These are phyloP conservation scores for Aspergillus pseudoterreus DNA, from an alignment of 2,329 filamentous ascomycete genomes.

Conservation along the genomic window DNA sequence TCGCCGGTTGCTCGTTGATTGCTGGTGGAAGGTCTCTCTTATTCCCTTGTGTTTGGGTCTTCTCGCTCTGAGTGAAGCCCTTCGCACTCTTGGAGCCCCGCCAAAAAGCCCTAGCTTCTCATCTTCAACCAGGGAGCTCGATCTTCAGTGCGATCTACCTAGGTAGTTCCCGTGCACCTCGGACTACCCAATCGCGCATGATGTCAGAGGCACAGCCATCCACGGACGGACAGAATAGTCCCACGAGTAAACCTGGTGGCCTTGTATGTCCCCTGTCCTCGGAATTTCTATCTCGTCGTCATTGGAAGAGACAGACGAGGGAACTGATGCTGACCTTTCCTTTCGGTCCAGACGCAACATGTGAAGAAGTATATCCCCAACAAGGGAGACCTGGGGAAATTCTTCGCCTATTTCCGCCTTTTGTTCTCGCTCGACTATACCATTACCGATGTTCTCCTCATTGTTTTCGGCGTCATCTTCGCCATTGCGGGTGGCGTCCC, in stretches of 20 bases:
- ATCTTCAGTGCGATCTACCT: no score
- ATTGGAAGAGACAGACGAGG: background rate
- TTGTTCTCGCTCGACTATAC: constrained; percentile 27
- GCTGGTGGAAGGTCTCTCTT: background rate
- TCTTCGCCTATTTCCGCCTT: constrained; percentile 21
- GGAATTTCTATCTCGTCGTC: no score
- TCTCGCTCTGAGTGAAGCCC: background rate
- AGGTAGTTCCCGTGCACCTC: background rate
- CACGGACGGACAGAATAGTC: constrained; percentile 1
- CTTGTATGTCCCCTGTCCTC: constrained; percentile 1
- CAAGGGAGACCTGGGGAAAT: constrained; percentile 14
- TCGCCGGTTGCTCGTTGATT: constrained; percentile 1
- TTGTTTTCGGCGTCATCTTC: constrained; percentile 25
- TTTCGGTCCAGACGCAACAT: constrained; percentile 4
- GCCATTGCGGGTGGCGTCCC: constrained; percentile 37
- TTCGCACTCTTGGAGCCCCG: background rate
- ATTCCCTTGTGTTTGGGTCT: background rate
- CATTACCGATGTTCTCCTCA: constrained; percentile 24
- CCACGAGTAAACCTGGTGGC: constrained; percentile 2
- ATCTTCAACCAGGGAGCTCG: no score
- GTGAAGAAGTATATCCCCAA: constrained; percentile 17
- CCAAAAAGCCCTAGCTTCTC: no score
- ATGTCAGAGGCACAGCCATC: constrained; percentile 5
- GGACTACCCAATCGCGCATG: background rate
- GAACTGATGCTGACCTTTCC: background rate